These are phyloP conservation scores for Eucalyptus cladocalyx DNA, from an alignment of 345 rosid species.

Conservation along the genomic window DNA sequence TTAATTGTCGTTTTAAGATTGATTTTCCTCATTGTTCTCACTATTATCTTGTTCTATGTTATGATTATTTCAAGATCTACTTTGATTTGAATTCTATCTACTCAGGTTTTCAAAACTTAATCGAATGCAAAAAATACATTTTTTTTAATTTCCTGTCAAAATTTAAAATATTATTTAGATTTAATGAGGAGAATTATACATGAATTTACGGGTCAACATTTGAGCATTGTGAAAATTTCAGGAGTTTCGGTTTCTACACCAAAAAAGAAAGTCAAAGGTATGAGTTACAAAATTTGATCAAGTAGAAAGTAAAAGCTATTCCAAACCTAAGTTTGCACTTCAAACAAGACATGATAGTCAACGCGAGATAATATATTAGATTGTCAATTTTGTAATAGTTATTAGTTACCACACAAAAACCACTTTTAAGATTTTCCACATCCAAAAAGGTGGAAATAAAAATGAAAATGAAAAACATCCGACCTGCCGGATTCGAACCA, in stretches of 20 bases:
- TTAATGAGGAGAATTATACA: too few species aligned
- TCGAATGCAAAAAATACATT: neutral
- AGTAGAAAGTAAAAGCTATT: neutral
- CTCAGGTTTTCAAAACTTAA: too few species aligned
- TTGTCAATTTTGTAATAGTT: neutral
- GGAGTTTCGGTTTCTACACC: neutral
- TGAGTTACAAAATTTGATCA: neutral
- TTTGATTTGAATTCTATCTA: neutral
- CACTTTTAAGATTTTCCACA: neutral
- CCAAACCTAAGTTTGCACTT: neutral
- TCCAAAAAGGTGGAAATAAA: neutral
- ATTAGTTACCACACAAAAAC: neutral
- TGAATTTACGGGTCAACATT: neutral
- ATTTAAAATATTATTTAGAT: too few species aligned
- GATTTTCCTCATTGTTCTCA: neutral
- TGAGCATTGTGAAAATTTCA: neutral
- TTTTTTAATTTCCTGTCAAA: too few species aligned
- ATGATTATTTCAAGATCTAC: neutral
- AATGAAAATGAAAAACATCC: neutral
- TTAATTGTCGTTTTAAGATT: neutral
- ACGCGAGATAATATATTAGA: neutral
- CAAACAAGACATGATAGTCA: neutral
- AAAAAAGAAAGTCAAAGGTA: neutral
- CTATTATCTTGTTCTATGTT: too few species aligned
- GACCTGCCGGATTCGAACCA: slow-evolving; percentile 54